Evolutionary conservation across 2,329 filamentous ascomycete species (phyloP).

Genomic region (Pseudogymnoascus sp.): DNA sequence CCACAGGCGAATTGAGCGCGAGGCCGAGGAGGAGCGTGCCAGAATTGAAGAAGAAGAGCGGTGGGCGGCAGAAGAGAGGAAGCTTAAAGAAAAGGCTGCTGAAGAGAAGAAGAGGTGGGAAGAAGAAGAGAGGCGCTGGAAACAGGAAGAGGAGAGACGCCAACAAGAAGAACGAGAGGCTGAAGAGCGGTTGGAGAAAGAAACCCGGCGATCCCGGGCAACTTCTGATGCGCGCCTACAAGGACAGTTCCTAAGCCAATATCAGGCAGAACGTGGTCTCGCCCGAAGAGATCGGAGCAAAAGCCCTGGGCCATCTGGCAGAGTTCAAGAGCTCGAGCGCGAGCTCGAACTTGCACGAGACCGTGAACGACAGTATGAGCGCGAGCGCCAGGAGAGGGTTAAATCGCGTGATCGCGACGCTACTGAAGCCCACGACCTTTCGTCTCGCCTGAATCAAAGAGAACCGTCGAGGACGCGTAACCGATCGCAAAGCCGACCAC

Average conservation of each 20-base stretch:
- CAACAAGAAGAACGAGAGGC: conserved; percentile 65
- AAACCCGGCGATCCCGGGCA: conserved; percentile 53
- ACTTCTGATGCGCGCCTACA: conserved; percentile 61
- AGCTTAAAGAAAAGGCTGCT: conserved; percentile 51
- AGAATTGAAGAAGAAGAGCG: conserved; percentile 54
- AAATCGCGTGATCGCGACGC: conserved; percentile 19
- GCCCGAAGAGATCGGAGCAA: conserved; percentile 31
- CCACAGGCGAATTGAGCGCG: conserved; percentile 37
- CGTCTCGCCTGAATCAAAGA: conserved; percentile 24
- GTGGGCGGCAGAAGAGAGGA: conserved; percentile 58
- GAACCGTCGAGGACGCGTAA: conserved; percentile 17
- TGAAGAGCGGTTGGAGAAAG: conserved; percentile 57
- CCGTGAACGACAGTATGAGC: conserved; percentile 56
- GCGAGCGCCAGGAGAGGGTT: conserved; percentile 45
- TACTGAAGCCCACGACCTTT: conserved; percentile 25
- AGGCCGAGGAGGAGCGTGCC: conserved; percentile 54
- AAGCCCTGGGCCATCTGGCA: conserved; percentile 41
- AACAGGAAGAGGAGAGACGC: conserved; percentile 64
- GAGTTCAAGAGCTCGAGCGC: conserved; percentile 72
- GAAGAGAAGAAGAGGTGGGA: conserved; percentile 69
- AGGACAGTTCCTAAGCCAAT: conserved; percentile 81
- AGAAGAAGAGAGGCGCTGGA: conserved; percentile 69
- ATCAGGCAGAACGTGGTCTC: conserved; percentile 60
- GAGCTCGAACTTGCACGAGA: conserved; percentile 61
- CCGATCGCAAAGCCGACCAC: conserved; percentile 23